These are phyloP conservation scores for Vigna reflexopilosa DNA, from an alignment of 306 rosid species.

Conservation along the genomic window DNA sequence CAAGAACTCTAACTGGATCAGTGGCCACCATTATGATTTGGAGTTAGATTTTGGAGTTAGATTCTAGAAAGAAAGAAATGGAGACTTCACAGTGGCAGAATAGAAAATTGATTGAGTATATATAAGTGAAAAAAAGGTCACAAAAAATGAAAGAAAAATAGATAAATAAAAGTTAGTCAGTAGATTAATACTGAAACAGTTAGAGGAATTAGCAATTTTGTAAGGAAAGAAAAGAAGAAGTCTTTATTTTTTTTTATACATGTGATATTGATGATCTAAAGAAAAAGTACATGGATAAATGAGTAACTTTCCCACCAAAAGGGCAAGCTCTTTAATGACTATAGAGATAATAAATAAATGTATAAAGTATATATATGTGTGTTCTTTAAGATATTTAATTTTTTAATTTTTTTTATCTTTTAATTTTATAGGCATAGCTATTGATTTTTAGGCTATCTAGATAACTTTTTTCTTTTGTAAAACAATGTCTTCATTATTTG, in stretches of 20 bases:
- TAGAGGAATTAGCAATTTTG: conserved; percentile 10
- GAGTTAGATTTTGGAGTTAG: neutral
- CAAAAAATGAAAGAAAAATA: neutral
- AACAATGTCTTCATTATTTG: too few species aligned
- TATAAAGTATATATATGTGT: too few species aligned
- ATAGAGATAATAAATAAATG: too few species aligned
- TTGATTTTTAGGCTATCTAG: too few species aligned
- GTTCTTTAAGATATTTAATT: too few species aligned
- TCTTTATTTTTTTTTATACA: neutral
- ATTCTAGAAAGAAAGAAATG: conserved; percentile 8
- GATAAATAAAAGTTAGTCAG: neutral
- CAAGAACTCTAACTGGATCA: conserved; percentile 53
- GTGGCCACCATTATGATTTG: conserved; percentile 46
- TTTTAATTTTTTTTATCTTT: too few species aligned
- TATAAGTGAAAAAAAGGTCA: neutral
- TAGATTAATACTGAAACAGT: neutral
- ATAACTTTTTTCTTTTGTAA: too few species aligned
- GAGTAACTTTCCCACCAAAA: too few species aligned
- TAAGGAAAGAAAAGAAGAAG: conserved; percentile 27
- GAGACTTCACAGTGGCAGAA: neutral
- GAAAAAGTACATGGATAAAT: too few species aligned
- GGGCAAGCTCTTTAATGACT: too few species aligned
- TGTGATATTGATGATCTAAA: neutral
- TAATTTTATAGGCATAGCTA: too few species aligned
- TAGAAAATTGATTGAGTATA: neutral